phyloP scores from a whole-genome alignment of 1,284 basidiomycete species.

The Austropuccinia psidii region DNA sequence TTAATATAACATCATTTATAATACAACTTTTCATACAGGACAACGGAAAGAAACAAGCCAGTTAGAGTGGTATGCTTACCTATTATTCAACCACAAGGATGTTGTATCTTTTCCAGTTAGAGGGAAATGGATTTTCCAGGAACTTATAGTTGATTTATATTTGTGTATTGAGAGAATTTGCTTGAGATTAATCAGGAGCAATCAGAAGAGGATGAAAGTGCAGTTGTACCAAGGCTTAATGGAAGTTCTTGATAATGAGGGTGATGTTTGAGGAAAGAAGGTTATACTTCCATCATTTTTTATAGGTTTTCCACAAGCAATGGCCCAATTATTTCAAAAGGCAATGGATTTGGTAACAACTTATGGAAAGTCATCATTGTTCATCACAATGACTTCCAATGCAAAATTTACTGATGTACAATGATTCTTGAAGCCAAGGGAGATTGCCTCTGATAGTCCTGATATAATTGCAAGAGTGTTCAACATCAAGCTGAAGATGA shows the following conservation, averaged over 20 bases:
- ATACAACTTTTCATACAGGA: neutral
- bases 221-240: neutral
- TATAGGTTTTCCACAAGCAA: constrained; percentile 47
- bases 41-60: neutral
- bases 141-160: neutral
- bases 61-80: neutral
- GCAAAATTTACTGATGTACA: constrained; percentile 49
- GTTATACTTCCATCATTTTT: constrained; percentile 48
- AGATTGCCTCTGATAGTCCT: neutral
- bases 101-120: neutral
- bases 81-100: neutral
- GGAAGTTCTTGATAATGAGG: neutral
- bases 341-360: constrained; percentile 47
- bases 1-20: neutral
- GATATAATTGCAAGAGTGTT: neutral
- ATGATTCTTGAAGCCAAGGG: neutral
- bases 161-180: neutral
- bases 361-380: constrained; percentile 47
- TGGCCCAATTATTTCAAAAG: constrained; percentile 48
- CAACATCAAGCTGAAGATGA: neutral
- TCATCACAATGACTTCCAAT: constrained; percentile 51
- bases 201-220: neutral
- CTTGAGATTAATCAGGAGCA: neutral
- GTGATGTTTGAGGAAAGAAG: constrained; percentile 23
- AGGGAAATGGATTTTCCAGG: neutral